Percentiles rank a stretch among this genome's conserved stretches.
Evolutionary conservation across 2,329 filamentous ascomycete genomes (phyloP).

Genomic region (Colletotrichum coccodes): DNA sequence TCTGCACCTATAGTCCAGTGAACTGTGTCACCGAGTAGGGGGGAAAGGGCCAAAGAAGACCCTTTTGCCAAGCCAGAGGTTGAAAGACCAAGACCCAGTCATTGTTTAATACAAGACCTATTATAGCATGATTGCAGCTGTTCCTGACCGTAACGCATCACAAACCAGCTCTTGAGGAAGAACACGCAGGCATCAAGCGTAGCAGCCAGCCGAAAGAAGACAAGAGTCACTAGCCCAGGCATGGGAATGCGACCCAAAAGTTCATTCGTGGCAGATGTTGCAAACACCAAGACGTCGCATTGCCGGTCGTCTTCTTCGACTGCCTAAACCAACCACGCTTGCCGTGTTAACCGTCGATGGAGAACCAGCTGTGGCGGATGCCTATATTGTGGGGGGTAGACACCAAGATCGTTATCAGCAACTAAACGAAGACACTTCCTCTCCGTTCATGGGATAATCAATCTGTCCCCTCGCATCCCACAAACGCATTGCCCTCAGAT

Average conservation of each 20-base stretch:
- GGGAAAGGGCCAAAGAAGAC: too few relatives aligned
- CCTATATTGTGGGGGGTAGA: conserved; percentile 8
- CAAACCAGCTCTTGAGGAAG: background rate
- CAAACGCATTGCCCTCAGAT: conserved; percentile 73
- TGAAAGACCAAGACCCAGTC: too few relatives aligned
- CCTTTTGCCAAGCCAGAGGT: too few relatives aligned
- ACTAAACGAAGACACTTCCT: background rate
- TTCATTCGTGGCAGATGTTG: background rate
- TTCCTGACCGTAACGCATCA: too few relatives aligned
- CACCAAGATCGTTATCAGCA: conserved; percentile 15
- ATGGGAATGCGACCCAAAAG: background rate
- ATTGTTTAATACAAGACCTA: too few relatives aligned
- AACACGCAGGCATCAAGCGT: background rate
- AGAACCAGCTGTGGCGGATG: background rate
- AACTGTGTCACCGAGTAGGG: too few relatives aligned
- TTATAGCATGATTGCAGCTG: too few relatives aligned
- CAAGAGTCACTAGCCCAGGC: background rate
- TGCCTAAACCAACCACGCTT: background rate
- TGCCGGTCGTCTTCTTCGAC: background rate
- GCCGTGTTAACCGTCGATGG: conserved; percentile 11
- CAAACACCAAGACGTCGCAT: background rate
- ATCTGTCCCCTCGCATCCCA: conserved; percentile 58
- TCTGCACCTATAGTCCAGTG: too few relatives aligned
- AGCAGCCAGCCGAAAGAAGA: background rate
- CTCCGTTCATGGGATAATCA: background rate